Evolutionary conservation across 2,329 filamentous ascomycete species (phyloP).

Genomic region (Ophiocordyceps sinensis): DNA sequence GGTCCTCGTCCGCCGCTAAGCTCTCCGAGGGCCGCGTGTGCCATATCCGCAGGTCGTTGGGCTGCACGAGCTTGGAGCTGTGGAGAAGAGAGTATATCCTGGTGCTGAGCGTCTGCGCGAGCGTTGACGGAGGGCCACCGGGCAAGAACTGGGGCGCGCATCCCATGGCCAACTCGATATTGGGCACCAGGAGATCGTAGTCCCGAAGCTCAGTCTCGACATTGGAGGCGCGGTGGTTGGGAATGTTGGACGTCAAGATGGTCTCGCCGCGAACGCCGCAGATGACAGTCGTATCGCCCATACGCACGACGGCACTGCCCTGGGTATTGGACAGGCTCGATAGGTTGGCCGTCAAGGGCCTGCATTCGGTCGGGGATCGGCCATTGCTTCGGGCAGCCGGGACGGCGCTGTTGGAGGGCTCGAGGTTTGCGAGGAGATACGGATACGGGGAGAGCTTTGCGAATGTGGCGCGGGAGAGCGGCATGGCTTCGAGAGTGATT

Average conservation of each 20-base stretch:
- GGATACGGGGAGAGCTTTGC: constrained; percentile 80
- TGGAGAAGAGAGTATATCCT: constrained; percentile 65
- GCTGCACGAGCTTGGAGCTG: constrained; percentile 50
- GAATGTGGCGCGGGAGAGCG: constrained; percentile 53
- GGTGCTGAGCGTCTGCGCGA: constrained; percentile 77
- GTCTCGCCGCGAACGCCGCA: constrained; percentile 85
- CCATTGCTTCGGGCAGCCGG: constrained; percentile 64
- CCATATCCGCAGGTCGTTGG: constrained; percentile 59
- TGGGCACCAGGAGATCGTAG: constrained; percentile 73
- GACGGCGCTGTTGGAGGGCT: constrained; percentile 34
- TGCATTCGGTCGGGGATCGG: constrained; percentile 53
- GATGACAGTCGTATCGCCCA: constrained; percentile 87
- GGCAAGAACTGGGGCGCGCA: constrained; percentile 77
- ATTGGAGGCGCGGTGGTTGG: constrained; percentile 40
- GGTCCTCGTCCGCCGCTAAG: constrained; percentile 29
- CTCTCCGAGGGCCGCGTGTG: constrained; percentile 38
- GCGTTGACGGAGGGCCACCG: constrained; percentile 61
- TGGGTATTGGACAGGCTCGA: constrained; percentile 79
- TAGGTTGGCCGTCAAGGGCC: constrained; percentile 62
- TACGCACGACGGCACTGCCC: constrained; percentile 75
- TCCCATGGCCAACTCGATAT: constrained; percentile 83
- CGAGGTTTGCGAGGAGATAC: constrained; percentile 80
- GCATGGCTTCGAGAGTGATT: constrained; percentile 9
- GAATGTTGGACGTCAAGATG: constrained; percentile 59
- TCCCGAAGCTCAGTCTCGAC: constrained; percentile 35